These are phyloP conservation scores for Kandelia obovata DNA, from an alignment of 345 rosid genomes.

Conservation along the genomic window DNA sequence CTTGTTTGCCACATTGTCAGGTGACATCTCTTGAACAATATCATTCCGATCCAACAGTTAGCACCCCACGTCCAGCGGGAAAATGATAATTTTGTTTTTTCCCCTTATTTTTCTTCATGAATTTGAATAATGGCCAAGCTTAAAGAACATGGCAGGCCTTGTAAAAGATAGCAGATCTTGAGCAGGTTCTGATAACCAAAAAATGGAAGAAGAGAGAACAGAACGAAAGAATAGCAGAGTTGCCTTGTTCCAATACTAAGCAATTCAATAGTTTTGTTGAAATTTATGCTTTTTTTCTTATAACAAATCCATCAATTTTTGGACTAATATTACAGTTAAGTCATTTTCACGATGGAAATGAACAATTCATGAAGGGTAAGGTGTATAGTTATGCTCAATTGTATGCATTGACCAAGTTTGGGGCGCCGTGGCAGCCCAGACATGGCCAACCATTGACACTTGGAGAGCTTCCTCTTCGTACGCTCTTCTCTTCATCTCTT, in stretches of 20 bases:
- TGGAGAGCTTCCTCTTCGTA: slow-evolving; percentile 93
- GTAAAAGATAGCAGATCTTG: too few species aligned
- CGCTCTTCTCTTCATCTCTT: slow-evolving; percentile 79
- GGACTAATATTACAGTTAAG: slow-evolving; percentile 35
- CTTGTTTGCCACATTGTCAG: too few species aligned
- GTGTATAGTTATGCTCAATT: slow-evolving; percentile 57
- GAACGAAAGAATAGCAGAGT: slow-evolving; percentile 22
- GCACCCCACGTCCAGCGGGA: too few species aligned
- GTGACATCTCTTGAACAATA: too few species aligned
- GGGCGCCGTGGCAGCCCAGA: slow-evolving; percentile 67
- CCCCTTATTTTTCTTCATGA: too few species aligned
- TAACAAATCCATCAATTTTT: slow-evolving; percentile 16
- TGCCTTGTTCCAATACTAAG: slow-evolving; percentile 8
- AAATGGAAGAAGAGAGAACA: background rate
- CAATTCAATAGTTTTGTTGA: slow-evolving; percentile 5
- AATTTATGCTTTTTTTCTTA: background rate
- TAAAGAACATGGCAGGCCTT: too few species aligned
- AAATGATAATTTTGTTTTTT: too few species aligned
- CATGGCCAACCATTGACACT: slow-evolving; percentile 89
- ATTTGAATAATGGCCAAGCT: too few species aligned
- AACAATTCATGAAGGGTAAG: slow-evolving; percentile 30
- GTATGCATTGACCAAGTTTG: slow-evolving; percentile 63
- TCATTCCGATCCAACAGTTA: too few species aligned
- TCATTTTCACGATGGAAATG: slow-evolving; percentile 15
- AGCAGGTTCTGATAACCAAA: background rate